Evolutionary conservation across 495 filamentous ascomycete species (phyloP).

Genomic region (Staphylotrichum longicolle): DNA sequence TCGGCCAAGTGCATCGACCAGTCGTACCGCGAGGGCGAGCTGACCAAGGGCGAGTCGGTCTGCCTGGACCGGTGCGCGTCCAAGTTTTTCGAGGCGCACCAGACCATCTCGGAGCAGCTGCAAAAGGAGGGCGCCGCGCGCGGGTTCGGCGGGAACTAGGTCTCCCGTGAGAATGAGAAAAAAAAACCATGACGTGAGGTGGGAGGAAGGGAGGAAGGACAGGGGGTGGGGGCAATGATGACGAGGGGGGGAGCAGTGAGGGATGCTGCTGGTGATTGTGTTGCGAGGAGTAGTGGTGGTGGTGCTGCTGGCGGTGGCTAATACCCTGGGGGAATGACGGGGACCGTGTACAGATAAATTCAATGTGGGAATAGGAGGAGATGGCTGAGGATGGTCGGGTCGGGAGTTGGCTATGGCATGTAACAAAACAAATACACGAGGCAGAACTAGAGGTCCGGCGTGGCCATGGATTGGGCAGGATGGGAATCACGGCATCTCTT

Average conservation of each 20-base stretch:
- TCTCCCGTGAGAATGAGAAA: constrained; percentile 20
- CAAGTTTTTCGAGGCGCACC: constrained; percentile 98
- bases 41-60: constrained; percentile 97
- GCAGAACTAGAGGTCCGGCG: constrained; percentile 15
- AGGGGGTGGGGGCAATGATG: too few relatives aligned
- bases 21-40: constrained; percentile 89
- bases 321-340: too few relatives aligned
- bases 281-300: too few relatives aligned
- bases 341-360: too few relatives aligned
- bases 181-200: too few relatives aligned
- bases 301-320: too few relatives aligned
- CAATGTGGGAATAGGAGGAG: too few relatives aligned
- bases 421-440: not conserved
- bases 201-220: too few relatives aligned
- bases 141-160: constrained; percentile 26
- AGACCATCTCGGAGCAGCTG: constrained; percentile 72
- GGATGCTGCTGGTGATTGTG: too few relatives aligned
- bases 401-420: not conserved
- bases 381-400: not conserved
- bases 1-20: constrained; percentile 85
- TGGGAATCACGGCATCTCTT: constrained; percentile 15
- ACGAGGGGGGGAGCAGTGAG: too few relatives aligned
- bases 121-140: constrained; percentile 48
- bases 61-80: constrained; percentile 94
- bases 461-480: constrained; percentile 5